Percentiles rank a stretch among this genome's conserved stretches.
Conservation (phyloP, 768 basidiomycete species). For the Trametes villosa region DNA sequence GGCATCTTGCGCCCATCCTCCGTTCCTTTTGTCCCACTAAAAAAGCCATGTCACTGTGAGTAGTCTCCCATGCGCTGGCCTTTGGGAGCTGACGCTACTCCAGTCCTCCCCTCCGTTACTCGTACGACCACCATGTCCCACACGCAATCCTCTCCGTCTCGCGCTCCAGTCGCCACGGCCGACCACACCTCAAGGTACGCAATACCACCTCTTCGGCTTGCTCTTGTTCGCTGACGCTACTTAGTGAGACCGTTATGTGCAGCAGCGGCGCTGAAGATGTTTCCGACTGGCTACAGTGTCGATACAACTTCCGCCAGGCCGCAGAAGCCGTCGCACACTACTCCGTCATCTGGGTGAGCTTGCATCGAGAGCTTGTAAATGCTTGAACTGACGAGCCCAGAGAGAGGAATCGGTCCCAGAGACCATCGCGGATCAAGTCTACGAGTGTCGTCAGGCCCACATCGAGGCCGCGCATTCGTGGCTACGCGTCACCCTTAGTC, state of each 20-base stretch:
- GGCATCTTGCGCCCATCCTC: no score
- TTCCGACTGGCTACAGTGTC: neutral
- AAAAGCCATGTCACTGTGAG: no score
- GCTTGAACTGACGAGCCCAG: neutral
- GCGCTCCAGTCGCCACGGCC: no score
- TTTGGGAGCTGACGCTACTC: no score
- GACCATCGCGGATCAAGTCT: neutral
- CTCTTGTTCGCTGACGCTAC: no score
- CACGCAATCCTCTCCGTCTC: no score
- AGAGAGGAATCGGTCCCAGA: neutral
- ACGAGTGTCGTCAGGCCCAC: neutral
- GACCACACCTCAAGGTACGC: no score
- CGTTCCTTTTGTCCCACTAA: no score
- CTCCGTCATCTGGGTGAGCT: neutral
- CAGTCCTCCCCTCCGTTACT: no score
- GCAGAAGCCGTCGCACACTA: neutral
- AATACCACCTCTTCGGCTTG: no score
- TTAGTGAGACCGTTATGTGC: neutral
- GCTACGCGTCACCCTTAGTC: neutral
- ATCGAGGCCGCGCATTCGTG: neutral
- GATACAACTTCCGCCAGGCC: neutral
- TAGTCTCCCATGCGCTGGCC: no score
- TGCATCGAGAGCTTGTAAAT: neutral
- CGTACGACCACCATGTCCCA: no score
- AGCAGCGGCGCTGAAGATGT: neutral